Percentiles rank a stretch among this genome's conserved stretches.
Conservation (phyloP, 75 land plant genomes). For the Pinus tabuliformis region DNA sequence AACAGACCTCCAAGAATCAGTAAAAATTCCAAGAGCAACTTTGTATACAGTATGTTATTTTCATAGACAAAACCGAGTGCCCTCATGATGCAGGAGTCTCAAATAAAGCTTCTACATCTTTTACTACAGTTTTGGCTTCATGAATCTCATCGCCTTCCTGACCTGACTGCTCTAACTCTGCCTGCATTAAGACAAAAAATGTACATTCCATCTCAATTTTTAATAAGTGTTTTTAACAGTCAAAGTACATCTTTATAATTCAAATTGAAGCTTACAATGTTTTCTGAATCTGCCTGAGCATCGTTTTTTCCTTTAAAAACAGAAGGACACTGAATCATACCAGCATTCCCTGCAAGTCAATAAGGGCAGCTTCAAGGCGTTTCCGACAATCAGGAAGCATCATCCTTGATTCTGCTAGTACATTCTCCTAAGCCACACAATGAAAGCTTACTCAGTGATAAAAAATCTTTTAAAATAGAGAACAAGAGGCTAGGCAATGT, state of each 20-base stretch:
- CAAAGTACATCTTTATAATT: neutral
- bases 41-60: neutral
- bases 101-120: conserved; percentile 40
- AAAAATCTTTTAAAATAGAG: neutral
- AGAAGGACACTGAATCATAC: conserved; percentile 26
- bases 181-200: conserved; percentile 22
- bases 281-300: neutral
- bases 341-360: conserved; percentile 60
- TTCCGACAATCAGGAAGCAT: conserved; percentile 93
- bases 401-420: conserved; percentile 91
- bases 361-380: conserved; percentile 68
- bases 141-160: conserved; percentile 35
- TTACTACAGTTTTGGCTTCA: conserved; percentile 30
- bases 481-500: neutral
- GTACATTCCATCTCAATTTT: neutral
- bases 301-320: neutral
- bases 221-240: neutral
- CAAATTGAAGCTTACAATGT: neutral
- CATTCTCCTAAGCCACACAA: conserved; percentile 58
- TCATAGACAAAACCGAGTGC: neutral
- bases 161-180: conserved; percentile 32
- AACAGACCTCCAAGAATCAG: neutral
- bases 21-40: neutral
- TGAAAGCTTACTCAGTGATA: neutral
- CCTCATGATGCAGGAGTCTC: conserved; percentile 2